phyloP scores from a whole-genome alignment of 257 asterid genomes.

The Buddleja alternifolia region DNA sequence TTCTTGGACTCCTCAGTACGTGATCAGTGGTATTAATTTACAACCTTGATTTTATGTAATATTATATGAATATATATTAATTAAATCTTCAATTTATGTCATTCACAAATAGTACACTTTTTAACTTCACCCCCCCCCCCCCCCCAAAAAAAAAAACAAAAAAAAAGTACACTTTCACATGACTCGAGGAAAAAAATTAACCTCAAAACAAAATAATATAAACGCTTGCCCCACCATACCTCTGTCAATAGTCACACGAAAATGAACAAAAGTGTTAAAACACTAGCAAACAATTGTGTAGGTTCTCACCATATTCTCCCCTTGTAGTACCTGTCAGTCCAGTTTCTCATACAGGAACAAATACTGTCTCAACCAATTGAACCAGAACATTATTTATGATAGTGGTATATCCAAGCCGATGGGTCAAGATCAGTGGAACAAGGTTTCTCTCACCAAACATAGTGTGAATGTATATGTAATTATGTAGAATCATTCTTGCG shows the following conservation, averaged over 20 bases:
- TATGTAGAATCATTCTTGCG: neutral
- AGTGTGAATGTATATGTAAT: slow-evolving; percentile 7
- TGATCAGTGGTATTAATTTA: slow-evolving; percentile 15
- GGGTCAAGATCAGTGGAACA: neutral
- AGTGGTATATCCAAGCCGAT: slow-evolving; percentile 16
- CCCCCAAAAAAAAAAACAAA: too few species aligned
- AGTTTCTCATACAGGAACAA: neutral
- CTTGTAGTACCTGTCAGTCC: slow-evolving; percentile 7
- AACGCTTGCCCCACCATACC: slow-evolving; percentile 24
- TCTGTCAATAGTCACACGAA: slow-evolving; percentile 18
- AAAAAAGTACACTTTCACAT: too few species aligned
- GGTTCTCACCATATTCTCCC: slow-evolving; percentile 19
- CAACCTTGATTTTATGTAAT: slow-evolving; percentile 7
- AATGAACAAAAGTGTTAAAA: neutral
- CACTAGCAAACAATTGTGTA: neutral
- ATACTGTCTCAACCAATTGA: slow-evolving; percentile 24
- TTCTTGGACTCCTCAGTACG: slow-evolving; percentile 26
- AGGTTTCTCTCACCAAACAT: slow-evolving; percentile 2
- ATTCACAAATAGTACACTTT: slow-evolving; percentile 8
- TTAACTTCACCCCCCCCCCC: too few species aligned
- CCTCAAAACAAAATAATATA: slow-evolving; percentile 5
- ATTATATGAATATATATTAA: slow-evolving; percentile 3
- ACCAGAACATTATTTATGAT: neutral
- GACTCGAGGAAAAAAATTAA: slow-evolving; percentile 11
- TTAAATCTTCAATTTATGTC: neutral